These are phyloP conservation scores for Samsoniella hepiali DNA, from an alignment of 2,329 filamentous ascomycete species.

Conservation along the genomic window DNA sequence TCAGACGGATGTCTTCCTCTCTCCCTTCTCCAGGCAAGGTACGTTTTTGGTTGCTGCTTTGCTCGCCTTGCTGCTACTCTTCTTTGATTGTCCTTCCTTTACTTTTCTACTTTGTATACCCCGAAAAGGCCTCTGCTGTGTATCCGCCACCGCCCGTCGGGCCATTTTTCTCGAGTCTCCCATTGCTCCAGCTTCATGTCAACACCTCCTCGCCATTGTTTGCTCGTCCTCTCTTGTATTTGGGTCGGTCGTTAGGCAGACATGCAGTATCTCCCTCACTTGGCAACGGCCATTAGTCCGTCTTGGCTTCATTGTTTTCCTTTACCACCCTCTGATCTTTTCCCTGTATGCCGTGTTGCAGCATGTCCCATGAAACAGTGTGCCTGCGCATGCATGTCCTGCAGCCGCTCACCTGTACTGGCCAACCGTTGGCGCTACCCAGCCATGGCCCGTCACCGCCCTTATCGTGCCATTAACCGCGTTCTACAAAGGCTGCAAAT, in stretches of 20 bases:
- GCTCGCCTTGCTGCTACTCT: background rate
- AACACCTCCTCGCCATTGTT: background rate
- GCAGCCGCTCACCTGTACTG: constrained; percentile 5
- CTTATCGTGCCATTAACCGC: background rate
- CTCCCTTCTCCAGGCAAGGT: constrained; percentile 18
- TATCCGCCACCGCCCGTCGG: background rate
- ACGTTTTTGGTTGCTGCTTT: background rate
- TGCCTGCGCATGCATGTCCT: constrained; percentile 9
- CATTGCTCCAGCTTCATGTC: background rate
- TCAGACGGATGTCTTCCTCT: constrained; percentile 14
- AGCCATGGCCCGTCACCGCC: constrained; percentile 3
- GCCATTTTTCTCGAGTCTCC: constrained; percentile 9
- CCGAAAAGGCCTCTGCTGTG: background rate
- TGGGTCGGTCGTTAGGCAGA: background rate
- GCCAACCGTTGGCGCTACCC: background rate
- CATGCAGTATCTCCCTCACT: background rate
- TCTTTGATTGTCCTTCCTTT: background rate
- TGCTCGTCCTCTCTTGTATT: constrained; percentile 1
- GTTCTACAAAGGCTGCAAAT: background rate
- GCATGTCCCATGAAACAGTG: constrained; percentile 10
- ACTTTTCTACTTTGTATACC: background rate
- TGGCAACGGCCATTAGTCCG: background rate
- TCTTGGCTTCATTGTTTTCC: background rate
- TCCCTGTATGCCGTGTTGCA: constrained; percentile 11
- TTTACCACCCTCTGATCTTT: background rate